Conservation (phyloP, 2,329 filamentous ascomycete species). For the Penicillium crustosum region DNA sequence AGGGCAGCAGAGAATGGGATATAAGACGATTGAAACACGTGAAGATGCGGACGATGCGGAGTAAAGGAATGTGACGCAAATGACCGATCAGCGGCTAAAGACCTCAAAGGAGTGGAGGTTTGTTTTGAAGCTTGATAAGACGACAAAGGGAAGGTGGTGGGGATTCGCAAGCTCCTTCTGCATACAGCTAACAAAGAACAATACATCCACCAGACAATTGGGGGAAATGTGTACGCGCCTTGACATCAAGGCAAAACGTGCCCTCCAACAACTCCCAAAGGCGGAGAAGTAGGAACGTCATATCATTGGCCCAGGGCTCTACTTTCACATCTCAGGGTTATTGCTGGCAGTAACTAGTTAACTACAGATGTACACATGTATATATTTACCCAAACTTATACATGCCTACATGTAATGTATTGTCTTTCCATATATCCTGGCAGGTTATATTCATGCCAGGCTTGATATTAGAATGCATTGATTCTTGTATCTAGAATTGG, state of each 20-base stretch:
- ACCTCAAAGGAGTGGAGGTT: constrained; percentile 1
- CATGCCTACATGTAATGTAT: no score
- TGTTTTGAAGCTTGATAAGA: neutral
- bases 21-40: neutral
- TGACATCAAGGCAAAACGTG: constrained; percentile 1
- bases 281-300: neutral
- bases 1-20: constrained; percentile 6
- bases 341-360: neutral
- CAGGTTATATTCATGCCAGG: neutral
- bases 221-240: constrained; percentile 10
- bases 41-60: constrained; percentile 11
- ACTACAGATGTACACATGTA: no score
- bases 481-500: neutral
- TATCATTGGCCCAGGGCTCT: neutral
- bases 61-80: constrained; percentile 14
- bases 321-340: neutral
- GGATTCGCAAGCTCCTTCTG: constrained; percentile 33
- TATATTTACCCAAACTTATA: neutral
- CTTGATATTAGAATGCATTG: neutral
- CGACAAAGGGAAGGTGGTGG: neutral
- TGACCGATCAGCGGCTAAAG: constrained; percentile 10
- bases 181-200: constrained; percentile 28
- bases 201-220: constrained; percentile 36
- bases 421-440: neutral
- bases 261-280: neutral